Evolutionary conservation across 2,329 filamentous ascomycete species (phyloP).

Genomic region (Blumeriella jaapii): DNA sequence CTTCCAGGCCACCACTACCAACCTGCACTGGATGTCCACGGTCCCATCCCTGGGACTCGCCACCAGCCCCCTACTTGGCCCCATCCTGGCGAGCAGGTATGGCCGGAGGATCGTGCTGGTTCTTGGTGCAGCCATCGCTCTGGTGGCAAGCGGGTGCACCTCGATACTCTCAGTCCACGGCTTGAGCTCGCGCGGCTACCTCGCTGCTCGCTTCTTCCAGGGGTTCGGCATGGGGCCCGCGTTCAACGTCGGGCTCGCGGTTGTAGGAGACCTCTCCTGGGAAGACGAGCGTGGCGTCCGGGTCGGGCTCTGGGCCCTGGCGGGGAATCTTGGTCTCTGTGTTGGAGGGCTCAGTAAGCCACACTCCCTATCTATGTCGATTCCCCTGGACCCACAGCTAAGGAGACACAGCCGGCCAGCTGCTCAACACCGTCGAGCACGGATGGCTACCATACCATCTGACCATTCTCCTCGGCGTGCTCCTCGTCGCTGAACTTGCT

Average conservation of each 20-base stretch:
- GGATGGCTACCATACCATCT: constrained; percentile 44
- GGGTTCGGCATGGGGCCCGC: constrained; percentile 43
- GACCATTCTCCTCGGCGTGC: constrained; percentile 38
- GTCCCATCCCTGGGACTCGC: constrained; percentile 38
- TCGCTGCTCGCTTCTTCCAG: constrained; percentile 48
- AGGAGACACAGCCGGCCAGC: constrained; percentile 34
- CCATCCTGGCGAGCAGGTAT: constrained; percentile 38
- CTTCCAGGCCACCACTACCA: constrained; percentile 33
- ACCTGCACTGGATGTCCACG: constrained; percentile 41
- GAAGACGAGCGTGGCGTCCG: constrained; percentile 44
- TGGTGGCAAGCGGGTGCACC: constrained; percentile 28
- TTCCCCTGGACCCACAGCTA: constrained; percentile 6
- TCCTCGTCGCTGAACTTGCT: constrained; percentile 36
- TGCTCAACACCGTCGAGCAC: constrained; percentile 35
- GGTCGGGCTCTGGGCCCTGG: constrained; percentile 44
- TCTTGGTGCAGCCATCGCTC: constrained; percentile 27
- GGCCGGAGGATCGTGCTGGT: constrained; percentile 40
- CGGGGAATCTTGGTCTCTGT: constrained; percentile 41
- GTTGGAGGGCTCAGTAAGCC: too few relatives aligned
- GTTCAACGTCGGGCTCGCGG: constrained; percentile 41
- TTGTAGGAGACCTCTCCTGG: constrained; percentile 44
- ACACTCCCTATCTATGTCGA: constrained; percentile 34
- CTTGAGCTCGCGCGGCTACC: constrained; percentile 36
- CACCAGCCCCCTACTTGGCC: constrained; percentile 39
- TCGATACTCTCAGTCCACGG: constrained; percentile 26